phyloP scores from a whole-genome alignment of 768 basidiomycete species.

The Daedaleopsis nitida region DNA sequence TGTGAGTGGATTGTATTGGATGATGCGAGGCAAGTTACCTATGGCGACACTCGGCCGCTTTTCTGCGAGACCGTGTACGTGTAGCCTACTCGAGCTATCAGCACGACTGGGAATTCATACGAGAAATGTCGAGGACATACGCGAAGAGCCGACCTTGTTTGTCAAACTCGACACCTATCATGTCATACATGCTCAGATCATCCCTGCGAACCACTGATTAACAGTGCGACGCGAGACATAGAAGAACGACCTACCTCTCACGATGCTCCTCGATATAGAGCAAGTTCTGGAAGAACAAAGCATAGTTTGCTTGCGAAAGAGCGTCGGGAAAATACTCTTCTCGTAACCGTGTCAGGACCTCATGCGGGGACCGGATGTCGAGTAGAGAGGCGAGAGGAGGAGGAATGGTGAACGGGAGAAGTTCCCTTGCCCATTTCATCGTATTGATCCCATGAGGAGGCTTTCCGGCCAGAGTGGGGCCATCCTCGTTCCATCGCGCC shows the following conservation, averaged over 20 bases:
- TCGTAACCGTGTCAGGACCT: conserved; percentile 34
- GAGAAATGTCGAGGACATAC: conserved; percentile 31
- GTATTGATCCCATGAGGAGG: conserved; percentile 9
- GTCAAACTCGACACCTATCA: conserved; percentile 39
- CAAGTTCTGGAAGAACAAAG: conserved; percentile 45
- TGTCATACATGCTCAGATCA: conserved; percentile 38
- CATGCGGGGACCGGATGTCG: conserved; percentile 27
- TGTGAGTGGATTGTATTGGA: conserved; percentile 10
- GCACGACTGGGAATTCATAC: background rate
- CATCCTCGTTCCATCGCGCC: conserved; percentile 15
- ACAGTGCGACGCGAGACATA: background rate
- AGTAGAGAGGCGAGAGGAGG: conserved; percentile 15
- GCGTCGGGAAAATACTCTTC: background rate
- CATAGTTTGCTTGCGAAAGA: background rate
- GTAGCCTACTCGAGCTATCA: conserved; percentile 36
- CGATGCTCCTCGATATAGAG: conserved; percentile 55
- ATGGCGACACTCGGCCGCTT: conserved; percentile 60
- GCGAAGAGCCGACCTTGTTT: conserved; percentile 44
- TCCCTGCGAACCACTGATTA: conserved; percentile 21
- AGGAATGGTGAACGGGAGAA: conserved; percentile 5
- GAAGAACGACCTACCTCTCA: conserved; percentile 22
- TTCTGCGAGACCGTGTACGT: conserved; percentile 58
- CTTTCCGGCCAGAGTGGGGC: conserved; percentile 19
- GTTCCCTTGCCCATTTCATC: conserved; percentile 7
- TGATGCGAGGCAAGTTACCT: conserved; percentile 36